Percentiles rank a stretch among this genome's conserved stretches.
phyloP scores from a whole-genome alignment of 495 filamentous ascomycete species.

The Neurospora sp. region DNA sequence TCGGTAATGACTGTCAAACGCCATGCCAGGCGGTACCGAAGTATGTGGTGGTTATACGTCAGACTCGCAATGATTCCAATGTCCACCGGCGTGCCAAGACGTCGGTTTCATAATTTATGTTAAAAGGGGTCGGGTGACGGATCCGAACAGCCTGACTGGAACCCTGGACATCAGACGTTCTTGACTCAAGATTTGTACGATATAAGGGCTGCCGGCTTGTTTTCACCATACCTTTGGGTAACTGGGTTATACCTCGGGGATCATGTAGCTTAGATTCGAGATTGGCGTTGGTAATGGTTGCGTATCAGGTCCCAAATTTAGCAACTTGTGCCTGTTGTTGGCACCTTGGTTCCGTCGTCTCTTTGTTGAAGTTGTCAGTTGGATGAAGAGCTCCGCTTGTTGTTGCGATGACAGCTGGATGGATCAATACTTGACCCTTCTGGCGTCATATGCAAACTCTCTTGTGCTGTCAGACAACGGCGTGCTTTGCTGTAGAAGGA shows the following conservation, averaged over 20 bases:
- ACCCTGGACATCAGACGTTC: background rate
- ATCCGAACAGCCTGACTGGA: background rate
- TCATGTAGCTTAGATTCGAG: background rate
- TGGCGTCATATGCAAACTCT: background rate
- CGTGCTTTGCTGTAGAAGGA: background rate
- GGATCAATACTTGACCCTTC: background rate
- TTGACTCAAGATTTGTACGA: background rate
- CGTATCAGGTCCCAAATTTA: background rate
- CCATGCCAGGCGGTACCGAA: background rate
- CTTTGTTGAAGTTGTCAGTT: background rate
- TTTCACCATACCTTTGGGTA: background rate
- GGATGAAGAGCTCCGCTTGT: background rate
- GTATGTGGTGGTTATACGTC: background rate
- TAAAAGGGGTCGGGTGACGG: background rate
- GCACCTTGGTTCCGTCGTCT: background rate
- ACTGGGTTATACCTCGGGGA: background rate
- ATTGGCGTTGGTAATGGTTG: background rate
- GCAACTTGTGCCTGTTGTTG: background rate
- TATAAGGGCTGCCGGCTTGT: background rate
- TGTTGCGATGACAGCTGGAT: background rate
- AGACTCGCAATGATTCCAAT: background rate
- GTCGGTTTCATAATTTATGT: slow-evolving; percentile 6
- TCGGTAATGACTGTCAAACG: background rate
- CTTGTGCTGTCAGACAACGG: background rate
- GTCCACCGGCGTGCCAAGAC: slow-evolving; percentile 7